Evolutionary conservation across 768 basidiomycete species (phyloP).

Genomic region (Boletellus sp.): DNA sequence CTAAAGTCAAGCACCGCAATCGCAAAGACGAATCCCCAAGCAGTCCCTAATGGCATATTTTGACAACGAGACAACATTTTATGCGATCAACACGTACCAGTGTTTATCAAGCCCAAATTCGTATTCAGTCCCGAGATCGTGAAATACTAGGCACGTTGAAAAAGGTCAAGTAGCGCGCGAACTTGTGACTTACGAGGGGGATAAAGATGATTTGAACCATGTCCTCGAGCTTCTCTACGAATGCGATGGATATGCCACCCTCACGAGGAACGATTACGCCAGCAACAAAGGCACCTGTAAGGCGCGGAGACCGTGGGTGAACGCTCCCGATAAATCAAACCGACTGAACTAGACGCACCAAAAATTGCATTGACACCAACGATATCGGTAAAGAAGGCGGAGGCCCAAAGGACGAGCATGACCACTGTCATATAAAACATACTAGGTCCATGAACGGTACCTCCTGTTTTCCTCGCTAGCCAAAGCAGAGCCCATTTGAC

Average conservation of each 20-base stretch:
- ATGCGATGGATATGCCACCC: conserved; percentile 75
- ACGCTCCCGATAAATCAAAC: background rate
- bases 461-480: conserved; percentile 76
- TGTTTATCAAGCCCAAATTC: conserved; percentile 77
- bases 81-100: conserved; percentile 40
- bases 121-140: conserved; percentile 92
- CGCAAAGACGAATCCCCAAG: conserved; percentile 85
- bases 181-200: conserved; percentile 60
- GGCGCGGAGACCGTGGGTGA: background rate
- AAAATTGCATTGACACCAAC: conserved; percentile 96
- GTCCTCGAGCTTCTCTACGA: conserved; percentile 94
- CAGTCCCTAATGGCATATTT: conserved; percentile 46
- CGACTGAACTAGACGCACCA: conserved; percentile 39
- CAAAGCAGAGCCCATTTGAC: conserved; percentile 58
- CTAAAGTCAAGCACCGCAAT: conserved; percentile 75
- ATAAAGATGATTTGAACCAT: conserved; percentile 88
- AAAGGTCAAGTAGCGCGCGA: background rate
- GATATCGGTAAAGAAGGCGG: conserved; percentile 90
- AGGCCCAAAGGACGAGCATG: conserved; percentile 76
- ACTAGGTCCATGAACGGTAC: conserved; percentile 76
- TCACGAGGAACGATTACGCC: conserved; percentile 85
- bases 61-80: background rate
- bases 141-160: conserved; percentile 65
- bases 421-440: conserved; percentile 86
- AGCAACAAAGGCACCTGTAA: conserved; percentile 71